Base-by-base conservation (phyloP, 208 protist species). In the Wallacemonas sp. region DNA sequence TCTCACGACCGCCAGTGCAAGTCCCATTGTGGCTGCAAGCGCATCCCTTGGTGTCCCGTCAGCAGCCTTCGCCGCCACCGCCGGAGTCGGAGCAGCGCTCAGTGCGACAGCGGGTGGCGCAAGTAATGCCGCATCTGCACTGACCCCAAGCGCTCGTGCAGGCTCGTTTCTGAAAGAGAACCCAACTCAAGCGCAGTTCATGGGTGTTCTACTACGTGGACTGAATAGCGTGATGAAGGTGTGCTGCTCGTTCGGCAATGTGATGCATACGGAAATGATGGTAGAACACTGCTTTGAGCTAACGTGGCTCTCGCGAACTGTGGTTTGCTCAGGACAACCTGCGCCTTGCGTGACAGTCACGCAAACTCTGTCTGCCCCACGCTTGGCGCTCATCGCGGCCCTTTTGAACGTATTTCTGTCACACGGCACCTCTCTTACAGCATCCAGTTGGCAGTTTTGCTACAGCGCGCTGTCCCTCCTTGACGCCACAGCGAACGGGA, bases 391-490 rank as follows among this genome's bases (percentile, higher is more conserved):
- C n/a, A 69, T 92, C 14, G 60, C 63, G 2, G 72, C 72, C 2
- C 79, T 90, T 28, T 55, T 95, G 3, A 88, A 92, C 65, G 62
- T 91, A 21, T 95, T 86, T 62, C 28, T 88, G 31, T 38, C 63
- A 24, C 84, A 81, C 58, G 89, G 89, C 31, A 65, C 71, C 9
- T 87, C 70, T 21, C 85, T 95, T 51, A 82, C 83, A 39, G 38
- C 78, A 19, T 74, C 73, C 17, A 70, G 70, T 47, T 95, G 89
- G 86, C 66, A 85, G 73, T 62, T 73, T 5, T 84, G 77, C 26
- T 95, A 95, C 74, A 83, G 70, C 15, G 70, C 68, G 1, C 60
- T 95, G 21, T 95, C 89, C 3, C 68, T 95, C 2, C 47, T 95
- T 14, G 89, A 95, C 54, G 76, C 82, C 6, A 65, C 91, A 41